A percentile compares a stretch with the other conserved stretches of the same genome.
Conservation (phyloP, 805 yeast genomes). For the Suhomyces tanzawaensis region DNA sequence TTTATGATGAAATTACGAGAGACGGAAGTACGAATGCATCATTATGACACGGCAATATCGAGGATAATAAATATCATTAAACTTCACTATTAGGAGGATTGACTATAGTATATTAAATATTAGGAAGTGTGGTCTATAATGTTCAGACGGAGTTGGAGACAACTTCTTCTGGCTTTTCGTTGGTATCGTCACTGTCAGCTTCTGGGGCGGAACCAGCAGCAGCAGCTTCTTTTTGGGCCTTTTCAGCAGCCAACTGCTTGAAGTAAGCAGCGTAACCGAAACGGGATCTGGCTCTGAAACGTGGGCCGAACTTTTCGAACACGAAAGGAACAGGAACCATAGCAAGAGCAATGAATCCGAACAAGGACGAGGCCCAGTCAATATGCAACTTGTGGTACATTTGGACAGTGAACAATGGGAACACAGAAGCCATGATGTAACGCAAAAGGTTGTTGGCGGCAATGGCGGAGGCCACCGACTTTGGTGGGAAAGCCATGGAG, state of each 20-base stretch:
- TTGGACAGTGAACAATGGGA: conserved; percentile 84
- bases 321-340: conserved; percentile 76
- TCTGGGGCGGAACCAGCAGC: conserved; percentile 6
- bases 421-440: conserved; percentile 70
- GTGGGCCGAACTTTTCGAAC: conserved; percentile 57
- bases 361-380: conserved; percentile 76
- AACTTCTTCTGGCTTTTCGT: conserved; percentile 1
- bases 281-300: conserved; percentile 53
- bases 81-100: too few relatives aligned
- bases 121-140: neutral
- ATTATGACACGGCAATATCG: too few relatives aligned
- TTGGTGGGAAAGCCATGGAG: conserved; percentile 69
- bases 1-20: too few relatives aligned
- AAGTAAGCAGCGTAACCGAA: conserved; percentile 56
- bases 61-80: too few relatives aligned
- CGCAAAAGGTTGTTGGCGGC: conserved; percentile 85
- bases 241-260: conserved; percentile 19
- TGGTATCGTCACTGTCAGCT: conserved; percentile 6
- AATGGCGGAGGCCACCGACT: conserved; percentile 77
- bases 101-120: neutral
- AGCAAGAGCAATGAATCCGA: conserved; percentile 64
- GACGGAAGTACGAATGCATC: too few relatives aligned
- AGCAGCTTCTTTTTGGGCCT: conserved; percentile 14
- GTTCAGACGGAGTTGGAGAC: neutral
- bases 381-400: conserved; percentile 71